Evolutionary conservation across 352 stramenopile genomes (phyloP), one percentile per base, ranked within the genome.

Genomic region (Phytopythium montanum): DNA sequence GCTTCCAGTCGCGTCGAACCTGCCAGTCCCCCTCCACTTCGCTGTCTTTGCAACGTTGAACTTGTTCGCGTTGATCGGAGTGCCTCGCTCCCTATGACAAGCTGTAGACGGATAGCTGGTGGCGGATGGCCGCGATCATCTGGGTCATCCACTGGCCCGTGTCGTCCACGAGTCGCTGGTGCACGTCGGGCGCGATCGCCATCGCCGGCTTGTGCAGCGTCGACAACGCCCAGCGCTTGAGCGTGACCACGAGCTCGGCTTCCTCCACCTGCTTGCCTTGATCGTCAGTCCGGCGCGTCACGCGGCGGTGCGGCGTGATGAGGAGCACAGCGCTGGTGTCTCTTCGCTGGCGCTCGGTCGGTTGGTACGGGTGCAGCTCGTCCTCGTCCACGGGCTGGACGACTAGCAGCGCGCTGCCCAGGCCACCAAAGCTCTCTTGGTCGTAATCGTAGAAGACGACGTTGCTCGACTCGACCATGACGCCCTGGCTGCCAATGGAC

Each of bases 291-390:
- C 34, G 34, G 1, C 13, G 52, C 3, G 38, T 23, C 21, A 49
- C 36, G 23, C 41, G 21, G 10, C 46, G 34, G 33, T 68, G 46
- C 26, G 65, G 71, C 10, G 60, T 66, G 6, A 71, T 56, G 41
- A 68, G 48, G 50, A 79, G 38, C 8, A 69, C 70, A 42, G 70
- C 44, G 14, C 64, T 77, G 10, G 68, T 59, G 46, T 83, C 72
- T 39, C 73, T 64, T 21, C 66, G 54, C 51, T 73, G 21, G 5
- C 70, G 66, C 29, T 80, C 59, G 13, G 51, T 42, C 18, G 74
- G 62, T 4, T 54, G 53, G 58, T 77, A 80, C 18, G 74, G 74
- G 7, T 76, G 68, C 34, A 73, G 51, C 8, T 75, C 72, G 59
- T 84, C 71, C 26, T 72, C 38, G 29, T 84, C 61, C 8, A 84